These are phyloP conservation scores for Purpureocillium lavendulum DNA, from an alignment of 2,329 filamentous ascomycete genomes.

Conservation along the genomic window DNA sequence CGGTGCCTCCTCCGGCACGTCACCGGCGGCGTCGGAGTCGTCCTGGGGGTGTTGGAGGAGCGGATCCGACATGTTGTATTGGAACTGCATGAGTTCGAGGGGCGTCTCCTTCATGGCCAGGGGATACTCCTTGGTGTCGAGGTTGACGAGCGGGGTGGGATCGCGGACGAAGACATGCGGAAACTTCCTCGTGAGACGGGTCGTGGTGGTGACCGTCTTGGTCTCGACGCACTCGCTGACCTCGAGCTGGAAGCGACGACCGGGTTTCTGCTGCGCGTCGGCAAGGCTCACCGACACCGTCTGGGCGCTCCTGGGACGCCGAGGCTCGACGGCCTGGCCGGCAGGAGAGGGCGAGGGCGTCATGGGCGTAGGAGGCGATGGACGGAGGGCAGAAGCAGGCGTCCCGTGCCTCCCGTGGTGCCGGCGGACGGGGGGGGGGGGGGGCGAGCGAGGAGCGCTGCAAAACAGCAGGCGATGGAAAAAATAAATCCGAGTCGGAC, in stretches of 20 bases:
- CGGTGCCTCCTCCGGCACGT: conserved; percentile 11
- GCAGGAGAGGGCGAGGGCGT: conserved; percentile 24
- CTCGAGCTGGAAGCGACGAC: conserved; percentile 42
- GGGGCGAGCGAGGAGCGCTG: neutral
- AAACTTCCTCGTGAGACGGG: conserved; percentile 76
- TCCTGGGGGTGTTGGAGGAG: conserved; percentile 3
- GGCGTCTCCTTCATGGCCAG: conserved; percentile 78
- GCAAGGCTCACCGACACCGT: conserved; percentile 40
- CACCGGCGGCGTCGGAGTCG: conserved; percentile 15
- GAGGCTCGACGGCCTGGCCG: conserved; percentile 28
- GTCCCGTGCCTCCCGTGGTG: conserved; percentile 3
- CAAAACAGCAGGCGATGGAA: too few species aligned
- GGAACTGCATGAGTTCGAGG: conserved; percentile 66
- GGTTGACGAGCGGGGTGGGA: conserved; percentile 58
- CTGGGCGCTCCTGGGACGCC: conserved; percentile 23
- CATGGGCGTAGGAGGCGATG: conserved; percentile 19
- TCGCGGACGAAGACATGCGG: conserved; percentile 76
- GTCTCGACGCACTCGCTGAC: conserved; percentile 59
- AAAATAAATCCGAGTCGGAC: too few species aligned
- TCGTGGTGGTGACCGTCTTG: conserved; percentile 79
- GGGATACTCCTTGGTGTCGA: conserved; percentile 86
- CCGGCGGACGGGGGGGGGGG: conserved; percentile 6
- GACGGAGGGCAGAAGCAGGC: conserved; percentile 1
- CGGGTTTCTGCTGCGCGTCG: conserved; percentile 26
- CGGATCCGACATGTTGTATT: conserved; percentile 50